Evolutionary conservation across 1,284 basidiomycete genomes (phyloP).

Genomic region (Volvariella volvacea): DNA sequence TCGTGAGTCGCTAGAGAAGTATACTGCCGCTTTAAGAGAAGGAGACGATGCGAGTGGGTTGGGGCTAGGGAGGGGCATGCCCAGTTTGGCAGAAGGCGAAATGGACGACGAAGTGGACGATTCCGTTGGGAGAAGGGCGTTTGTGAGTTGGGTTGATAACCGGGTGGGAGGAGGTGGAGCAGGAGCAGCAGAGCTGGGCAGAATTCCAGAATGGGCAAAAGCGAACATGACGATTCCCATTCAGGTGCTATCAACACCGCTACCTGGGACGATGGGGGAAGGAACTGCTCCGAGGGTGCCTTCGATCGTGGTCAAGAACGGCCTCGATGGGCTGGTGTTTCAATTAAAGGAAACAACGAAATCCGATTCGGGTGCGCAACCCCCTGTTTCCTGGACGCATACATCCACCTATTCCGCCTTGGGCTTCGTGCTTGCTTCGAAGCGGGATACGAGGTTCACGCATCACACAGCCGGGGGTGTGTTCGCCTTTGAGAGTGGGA

Average conservation of each 20-base stretch:
- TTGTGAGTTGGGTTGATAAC: slow-evolving; percentile 54
- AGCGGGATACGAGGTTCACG: slow-evolving; percentile 82
- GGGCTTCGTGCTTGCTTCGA: slow-evolving; percentile 91
- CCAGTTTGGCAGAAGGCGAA: slow-evolving; percentile 76
- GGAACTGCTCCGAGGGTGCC: no score
- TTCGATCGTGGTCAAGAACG: slow-evolving; percentile 68
- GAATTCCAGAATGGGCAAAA: slow-evolving; percentile 30
- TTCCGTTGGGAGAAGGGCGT: slow-evolving; percentile 53
- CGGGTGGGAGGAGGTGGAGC: no score
- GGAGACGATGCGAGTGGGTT: slow-evolving; percentile 58
- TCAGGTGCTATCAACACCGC: slow-evolving; percentile 52
- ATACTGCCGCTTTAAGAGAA: slow-evolving; percentile 55
- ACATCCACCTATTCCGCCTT: slow-evolving; percentile 80
- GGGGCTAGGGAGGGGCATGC: slow-evolving; percentile 53
- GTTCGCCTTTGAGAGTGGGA: slow-evolving; percentile 78
- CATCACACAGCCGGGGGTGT: slow-evolving; percentile 57
- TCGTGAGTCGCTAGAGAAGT: slow-evolving; percentile 80
- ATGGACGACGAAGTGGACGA: slow-evolving; percentile 80
- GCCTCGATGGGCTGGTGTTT: slow-evolving; percentile 80
- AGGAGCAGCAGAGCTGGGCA: slow-evolving; percentile 20
- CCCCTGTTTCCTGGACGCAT: slow-evolving; percentile 65
- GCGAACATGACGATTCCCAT: slow-evolving; percentile 34
- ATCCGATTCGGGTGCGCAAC: background rate
- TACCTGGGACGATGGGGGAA: slow-evolving; percentile 38
- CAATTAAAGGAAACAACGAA: slow-evolving; percentile 28